These are phyloP conservation scores for Physcomitrellopsis africana DNA, from an alignment of 225 moss, liverwort and hornwort species.

Conservation along the genomic window DNA sequence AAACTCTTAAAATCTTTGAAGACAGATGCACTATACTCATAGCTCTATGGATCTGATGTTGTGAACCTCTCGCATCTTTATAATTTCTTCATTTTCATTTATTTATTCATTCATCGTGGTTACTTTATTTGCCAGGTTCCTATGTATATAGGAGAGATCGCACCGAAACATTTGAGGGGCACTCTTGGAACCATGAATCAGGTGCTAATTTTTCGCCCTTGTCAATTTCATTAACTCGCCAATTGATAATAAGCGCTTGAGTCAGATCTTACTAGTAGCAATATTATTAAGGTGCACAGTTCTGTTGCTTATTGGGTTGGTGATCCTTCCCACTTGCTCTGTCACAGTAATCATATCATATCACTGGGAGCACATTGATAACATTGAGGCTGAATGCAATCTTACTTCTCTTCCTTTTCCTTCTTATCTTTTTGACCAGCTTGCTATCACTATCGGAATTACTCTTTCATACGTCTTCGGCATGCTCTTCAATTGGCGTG, in stretches of 20 bases:
- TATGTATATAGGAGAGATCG: conserved; percentile 69
- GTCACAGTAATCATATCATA: not conserved
- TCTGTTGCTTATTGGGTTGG: conserved; percentile 1
- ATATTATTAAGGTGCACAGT: not conserved
- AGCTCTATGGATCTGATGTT: not conserved
- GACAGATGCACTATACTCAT: not conserved
- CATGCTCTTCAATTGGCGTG: conserved; percentile 72
- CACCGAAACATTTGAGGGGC: conserved; percentile 83
- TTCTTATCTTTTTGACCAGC: conserved; percentile 46
- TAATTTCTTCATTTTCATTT: not conserved
- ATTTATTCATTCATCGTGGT: conserved; percentile 12
- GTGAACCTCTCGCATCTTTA: not conserved
- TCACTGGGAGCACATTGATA: conserved; percentile 1
- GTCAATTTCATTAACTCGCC: conserved; percentile 1
- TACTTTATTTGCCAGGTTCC: conserved; percentile 58
- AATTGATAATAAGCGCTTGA: not conserved
- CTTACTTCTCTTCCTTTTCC: not conserved
- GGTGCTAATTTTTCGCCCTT: conserved; percentile 45
- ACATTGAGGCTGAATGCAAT: conserved; percentile 23
- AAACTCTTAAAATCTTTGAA: not conserved
- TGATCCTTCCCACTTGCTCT: not conserved
- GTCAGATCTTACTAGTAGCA: conserved; percentile 13
- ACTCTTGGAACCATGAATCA: conserved; percentile 86
- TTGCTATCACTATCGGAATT: conserved; percentile 68
- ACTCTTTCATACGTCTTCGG: conserved; percentile 70